phyloP scores from a whole-genome alignment of 768 basidiomycete genomes.

The Boletus sp. region DNA sequence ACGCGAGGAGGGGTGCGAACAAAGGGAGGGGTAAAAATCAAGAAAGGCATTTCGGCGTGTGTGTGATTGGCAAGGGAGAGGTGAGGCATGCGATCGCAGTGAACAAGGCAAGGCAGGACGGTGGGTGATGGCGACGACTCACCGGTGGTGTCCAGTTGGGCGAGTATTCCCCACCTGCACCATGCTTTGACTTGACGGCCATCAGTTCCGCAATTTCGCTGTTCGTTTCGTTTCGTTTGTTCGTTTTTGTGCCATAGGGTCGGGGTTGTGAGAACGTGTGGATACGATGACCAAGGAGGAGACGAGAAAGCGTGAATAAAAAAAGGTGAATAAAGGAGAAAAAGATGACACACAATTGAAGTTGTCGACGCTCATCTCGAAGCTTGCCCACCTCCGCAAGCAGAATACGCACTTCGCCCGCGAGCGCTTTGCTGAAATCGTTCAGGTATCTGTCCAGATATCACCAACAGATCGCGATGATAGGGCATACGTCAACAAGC shows the following conservation, averaged over 20 bases:
- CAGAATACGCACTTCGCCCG: conserved; percentile 59
- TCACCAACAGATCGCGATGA: background rate
- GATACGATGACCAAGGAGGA: background rate
- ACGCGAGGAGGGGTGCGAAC: background rate
- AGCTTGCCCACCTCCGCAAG: conserved; percentile 61
- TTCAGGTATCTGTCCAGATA: conserved; percentile 45
- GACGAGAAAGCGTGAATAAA: background rate
- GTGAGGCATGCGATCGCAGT: background rate
- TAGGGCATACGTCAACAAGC: conserved; percentile 5
- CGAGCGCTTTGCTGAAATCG: conserved; percentile 63
- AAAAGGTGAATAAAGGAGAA: background rate
- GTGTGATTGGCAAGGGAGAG: background rate
- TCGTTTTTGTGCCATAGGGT: background rate
- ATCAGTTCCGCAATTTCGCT: conserved; percentile 86
- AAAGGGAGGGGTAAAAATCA: background rate
- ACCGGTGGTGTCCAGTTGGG: conserved; percentile 73
- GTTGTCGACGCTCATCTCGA: conserved; percentile 53
- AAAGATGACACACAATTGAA: conserved; percentile 49
- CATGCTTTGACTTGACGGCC: conserved; percentile 80
- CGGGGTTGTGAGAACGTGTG: background rate
- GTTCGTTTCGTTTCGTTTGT: background rate
- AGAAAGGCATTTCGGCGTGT: background rate
- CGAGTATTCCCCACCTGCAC: conserved; percentile 73
- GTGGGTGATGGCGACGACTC: conserved; percentile 11
- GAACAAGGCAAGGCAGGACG: background rate